A percentile compares a stretch with the other conserved stretches of the same genome.
Evolutionary conservation across 495 filamentous ascomycete genomes (phyloP).

Genomic region (Cudoniella acicularis): DNA sequence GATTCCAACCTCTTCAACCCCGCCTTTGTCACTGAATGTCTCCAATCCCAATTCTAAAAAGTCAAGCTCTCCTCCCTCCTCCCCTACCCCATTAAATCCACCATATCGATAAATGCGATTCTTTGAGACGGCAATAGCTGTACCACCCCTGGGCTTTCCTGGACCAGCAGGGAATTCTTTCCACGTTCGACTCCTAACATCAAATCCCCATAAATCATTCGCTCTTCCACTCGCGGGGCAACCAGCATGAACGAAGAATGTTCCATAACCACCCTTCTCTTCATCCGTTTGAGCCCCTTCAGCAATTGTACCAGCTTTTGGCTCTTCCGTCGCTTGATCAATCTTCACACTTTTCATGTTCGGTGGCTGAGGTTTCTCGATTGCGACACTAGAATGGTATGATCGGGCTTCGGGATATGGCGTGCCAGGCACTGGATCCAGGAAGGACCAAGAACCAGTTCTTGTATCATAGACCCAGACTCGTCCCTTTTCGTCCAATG

Average conservation of each 20-base stretch:
- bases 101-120: constrained; percentile 66
- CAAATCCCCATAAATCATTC: constrained; percentile 70
- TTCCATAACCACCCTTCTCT: constrained; percentile 45
- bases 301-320: constrained; percentile 43
- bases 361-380: constrained; percentile 38
- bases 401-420: constrained; percentile 41
- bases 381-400: constrained; percentile 45
- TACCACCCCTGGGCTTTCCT: constrained; percentile 56
- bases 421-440: constrained; percentile 43
- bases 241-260: constrained; percentile 69
- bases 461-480: constrained; percentile 64
- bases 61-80: constrained; percentile 65
- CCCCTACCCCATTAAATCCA: constrained; percentile 62
- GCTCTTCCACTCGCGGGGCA: constrained; percentile 55
- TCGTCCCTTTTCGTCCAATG: constrained; percentile 57
- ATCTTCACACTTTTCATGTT: constrained; percentile 43
- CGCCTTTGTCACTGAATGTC: constrained; percentile 28
- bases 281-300: constrained; percentile 38
- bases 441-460: constrained; percentile 49
- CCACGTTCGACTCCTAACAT: constrained; percentile 56
- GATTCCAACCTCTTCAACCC: constrained; percentile 9
- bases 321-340: constrained; percentile 38
- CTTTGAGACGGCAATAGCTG: constrained; percentile 54
- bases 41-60: constrained; percentile 46
- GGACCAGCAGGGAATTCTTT: constrained; percentile 57